Evolutionary conservation across 257 asterid species (phyloP).

Genomic region (Fraxinus anomala): DNA sequence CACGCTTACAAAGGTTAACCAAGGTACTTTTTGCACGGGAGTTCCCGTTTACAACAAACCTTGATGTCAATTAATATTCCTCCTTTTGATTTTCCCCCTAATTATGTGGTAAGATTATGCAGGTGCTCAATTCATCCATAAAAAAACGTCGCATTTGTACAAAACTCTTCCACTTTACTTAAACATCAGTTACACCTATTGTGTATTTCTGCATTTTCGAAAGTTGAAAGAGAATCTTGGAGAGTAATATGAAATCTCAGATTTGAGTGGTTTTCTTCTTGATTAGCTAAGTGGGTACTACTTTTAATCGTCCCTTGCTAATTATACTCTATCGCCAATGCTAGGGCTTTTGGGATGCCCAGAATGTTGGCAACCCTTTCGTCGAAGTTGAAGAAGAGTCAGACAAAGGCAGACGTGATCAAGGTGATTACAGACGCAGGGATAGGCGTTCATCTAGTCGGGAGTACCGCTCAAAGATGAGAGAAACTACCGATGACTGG

Average conservation of each 20-base stretch:
- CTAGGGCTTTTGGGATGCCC: constrained; percentile 61
- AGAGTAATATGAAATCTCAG: background rate
- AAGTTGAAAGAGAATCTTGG: background rate
- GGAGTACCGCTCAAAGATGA: constrained; percentile 30
- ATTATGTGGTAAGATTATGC: no score
- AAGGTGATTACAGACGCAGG: constrained; percentile 23
- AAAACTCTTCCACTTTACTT: no score
- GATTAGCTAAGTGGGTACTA: background rate
- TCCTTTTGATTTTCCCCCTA: no score
- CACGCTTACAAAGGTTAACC: constrained; percentile 63
- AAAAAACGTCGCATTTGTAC: no score
- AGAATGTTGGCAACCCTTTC: constrained; percentile 32
- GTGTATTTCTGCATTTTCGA: background rate
- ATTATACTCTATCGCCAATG: background rate
- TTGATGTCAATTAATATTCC: background rate
- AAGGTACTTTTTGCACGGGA: constrained; percentile 39
- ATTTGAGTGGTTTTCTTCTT: background rate
- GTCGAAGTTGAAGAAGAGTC: constrained; percentile 36
- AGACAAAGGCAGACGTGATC: constrained; percentile 13
- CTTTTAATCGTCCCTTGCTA: background rate
- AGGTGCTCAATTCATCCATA: no score
- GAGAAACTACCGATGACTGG: constrained; percentile 48
- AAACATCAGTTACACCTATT: no score
- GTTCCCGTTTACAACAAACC: background rate
- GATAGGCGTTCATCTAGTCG: constrained; percentile 23